Conservation (phyloP, 805 yeast genomes). For the Kuraishia ogatae region DNA sequence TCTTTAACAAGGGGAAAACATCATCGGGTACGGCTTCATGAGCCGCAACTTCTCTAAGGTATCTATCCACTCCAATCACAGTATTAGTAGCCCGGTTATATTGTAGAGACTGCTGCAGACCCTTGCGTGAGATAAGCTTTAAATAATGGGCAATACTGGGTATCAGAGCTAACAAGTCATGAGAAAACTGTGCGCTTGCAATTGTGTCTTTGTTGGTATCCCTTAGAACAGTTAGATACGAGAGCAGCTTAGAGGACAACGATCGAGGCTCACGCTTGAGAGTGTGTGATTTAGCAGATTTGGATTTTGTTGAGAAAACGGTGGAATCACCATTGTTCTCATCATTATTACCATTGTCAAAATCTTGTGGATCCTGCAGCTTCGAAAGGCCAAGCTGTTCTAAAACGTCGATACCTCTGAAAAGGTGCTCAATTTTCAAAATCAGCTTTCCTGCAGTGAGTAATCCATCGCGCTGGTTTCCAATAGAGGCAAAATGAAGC, state of each 20-base stretch:
- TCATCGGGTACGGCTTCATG: conserved; percentile 33
- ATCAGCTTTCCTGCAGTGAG: conserved; percentile 65
- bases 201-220: conserved; percentile 33
- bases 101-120: conserved; percentile 69
- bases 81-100: conserved; percentile 50
- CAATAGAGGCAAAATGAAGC: conserved; percentile 76
- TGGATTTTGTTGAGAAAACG: not conserved
- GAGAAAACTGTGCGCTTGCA: conserved; percentile 34
- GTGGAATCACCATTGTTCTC: conserved; percentile 7
- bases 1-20: conserved; percentile 31
- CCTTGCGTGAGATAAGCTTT: conserved; percentile 74
- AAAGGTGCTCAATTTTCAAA: conserved; percentile 64
- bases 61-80: conserved; percentile 53
- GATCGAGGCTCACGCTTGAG: conserved; percentile 67
- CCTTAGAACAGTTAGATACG: conserved; percentile 75
- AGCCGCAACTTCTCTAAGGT: conserved; percentile 42
- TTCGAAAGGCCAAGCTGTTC: conserved; percentile 11
- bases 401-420: conserved; percentile 60
- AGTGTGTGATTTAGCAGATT: conserved; percentile 2
- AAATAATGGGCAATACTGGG: conserved; percentile 91
- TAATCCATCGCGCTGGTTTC: conserved; percentile 61
- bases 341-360: conserved; percentile 14
- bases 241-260: conserved; percentile 82
- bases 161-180: conserved; percentile 68
- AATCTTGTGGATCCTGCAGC: not conserved